Evolutionary conservation across 2,329 filamentous ascomycete genomes (phyloP).

Genomic region (Neospermospora avenae): DNA sequence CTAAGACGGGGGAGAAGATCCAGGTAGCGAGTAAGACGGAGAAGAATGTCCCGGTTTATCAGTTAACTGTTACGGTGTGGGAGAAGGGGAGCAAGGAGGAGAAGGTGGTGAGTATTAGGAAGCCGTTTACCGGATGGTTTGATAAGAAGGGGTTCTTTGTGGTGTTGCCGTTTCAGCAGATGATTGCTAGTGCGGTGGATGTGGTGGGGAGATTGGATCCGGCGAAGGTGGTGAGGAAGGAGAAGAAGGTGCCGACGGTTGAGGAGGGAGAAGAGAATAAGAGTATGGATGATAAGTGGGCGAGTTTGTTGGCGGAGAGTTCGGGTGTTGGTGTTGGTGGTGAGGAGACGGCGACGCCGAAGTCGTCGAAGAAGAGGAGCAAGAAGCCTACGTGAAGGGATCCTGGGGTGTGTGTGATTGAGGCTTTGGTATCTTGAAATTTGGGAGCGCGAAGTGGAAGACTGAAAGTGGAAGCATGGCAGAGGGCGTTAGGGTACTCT

Average conservation of each 20-base stretch:
- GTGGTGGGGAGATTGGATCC: constrained; percentile 65
- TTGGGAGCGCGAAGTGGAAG: constrained; percentile 7
- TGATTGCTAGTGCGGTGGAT: constrained; percentile 67
- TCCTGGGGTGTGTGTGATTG: not conserved
- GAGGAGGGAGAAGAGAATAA: constrained; percentile 18
- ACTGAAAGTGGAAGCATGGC: constrained; percentile 3
- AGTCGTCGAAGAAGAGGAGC: constrained; percentile 28
- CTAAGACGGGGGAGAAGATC: constrained; percentile 67
- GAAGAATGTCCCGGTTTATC: constrained; percentile 81
- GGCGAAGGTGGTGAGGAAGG: constrained; percentile 45
- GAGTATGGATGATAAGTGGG: constrained; percentile 34
- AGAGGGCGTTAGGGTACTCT: not conserved
- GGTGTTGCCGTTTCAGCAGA: constrained; percentile 71
- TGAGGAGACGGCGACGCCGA: constrained; percentile 17
- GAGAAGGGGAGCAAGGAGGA: constrained; percentile 24
- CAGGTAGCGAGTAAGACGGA: constrained; percentile 68
- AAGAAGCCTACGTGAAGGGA: constrained; percentile 27
- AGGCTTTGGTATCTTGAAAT: not conserved
- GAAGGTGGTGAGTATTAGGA: constrained; percentile 41
- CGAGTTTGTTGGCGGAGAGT: constrained; percentile 33
- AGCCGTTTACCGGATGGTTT: constrained; percentile 74
- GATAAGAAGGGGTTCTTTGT: constrained; percentile 70
- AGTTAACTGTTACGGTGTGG: constrained; percentile 60
- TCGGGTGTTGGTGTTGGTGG: constrained; percentile 20
- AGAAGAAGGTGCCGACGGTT: constrained; percentile 19